Conservation (phyloP, 352 stramenopile species). For the Globisporangium spinosum region DNA sequence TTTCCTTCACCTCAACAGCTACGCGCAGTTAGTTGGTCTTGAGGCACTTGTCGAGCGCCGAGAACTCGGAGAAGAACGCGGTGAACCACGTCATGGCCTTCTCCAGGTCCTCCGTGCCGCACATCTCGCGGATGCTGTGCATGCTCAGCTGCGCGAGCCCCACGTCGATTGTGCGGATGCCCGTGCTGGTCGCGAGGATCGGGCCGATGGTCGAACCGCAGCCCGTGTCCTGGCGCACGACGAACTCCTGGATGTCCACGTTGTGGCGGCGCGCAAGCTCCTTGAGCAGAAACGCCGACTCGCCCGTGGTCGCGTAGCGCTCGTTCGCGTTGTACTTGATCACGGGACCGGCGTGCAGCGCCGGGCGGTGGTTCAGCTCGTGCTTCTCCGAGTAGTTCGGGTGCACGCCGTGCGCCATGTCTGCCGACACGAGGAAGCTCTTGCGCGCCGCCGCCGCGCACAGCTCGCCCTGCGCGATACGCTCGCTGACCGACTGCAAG, state of each 20-base stretch:
- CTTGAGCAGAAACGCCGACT: constrained; percentile 91
- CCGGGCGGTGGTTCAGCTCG: constrained; percentile 90
- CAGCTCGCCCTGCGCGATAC: constrained; percentile 57
- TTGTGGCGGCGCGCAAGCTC: constrained; percentile 86
- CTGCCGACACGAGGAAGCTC: constrained; percentile 89
- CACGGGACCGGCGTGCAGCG: constrained; percentile 93
- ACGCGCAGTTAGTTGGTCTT: constrained; percentile 64
- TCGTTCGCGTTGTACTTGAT: constrained; percentile 99
- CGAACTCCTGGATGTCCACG: constrained; percentile 94
- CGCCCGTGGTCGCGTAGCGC: constrained; percentile 93
- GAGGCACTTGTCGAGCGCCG: constrained; percentile 80
- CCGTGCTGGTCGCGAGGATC: constrained; percentile 92
- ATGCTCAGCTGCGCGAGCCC: constrained; percentile 96
- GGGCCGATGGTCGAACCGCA: constrained; percentile 98
- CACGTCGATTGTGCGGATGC: constrained; percentile 96
- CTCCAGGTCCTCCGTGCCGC: constrained; percentile 88
- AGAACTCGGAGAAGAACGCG: constrained; percentile 92
- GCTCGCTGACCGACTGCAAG: constrained; percentile 57
- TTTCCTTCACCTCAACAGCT: neutral
- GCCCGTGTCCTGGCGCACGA: constrained; percentile 94
- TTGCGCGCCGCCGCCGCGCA: constrained; percentile 53
- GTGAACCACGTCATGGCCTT: constrained; percentile 88
- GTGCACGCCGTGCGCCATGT: constrained; percentile 98
- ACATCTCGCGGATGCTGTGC: constrained; percentile 97
- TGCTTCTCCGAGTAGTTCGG: constrained; percentile 97